Conservation (phyloP, 2,329 filamentous ascomycete genomes). For the Chalaropsis thielavioides region DNA sequence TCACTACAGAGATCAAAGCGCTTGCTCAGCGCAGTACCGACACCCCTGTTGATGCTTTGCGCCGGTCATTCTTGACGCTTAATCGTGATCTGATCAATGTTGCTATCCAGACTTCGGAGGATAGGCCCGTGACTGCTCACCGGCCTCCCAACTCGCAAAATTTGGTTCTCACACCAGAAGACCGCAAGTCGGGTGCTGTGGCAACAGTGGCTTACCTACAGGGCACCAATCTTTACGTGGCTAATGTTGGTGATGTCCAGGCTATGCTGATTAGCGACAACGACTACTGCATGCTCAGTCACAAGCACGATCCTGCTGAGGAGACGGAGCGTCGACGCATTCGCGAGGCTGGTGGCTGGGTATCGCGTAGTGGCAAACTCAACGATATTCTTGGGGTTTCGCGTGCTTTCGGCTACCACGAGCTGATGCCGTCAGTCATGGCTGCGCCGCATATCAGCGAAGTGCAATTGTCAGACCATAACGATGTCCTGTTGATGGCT, state of each 20-base stretch:
- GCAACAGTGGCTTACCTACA: conserved; percentile 85
- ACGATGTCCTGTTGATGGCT: conserved; percentile 85
- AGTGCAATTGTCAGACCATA: conserved; percentile 66
- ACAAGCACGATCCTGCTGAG: conserved; percentile 87
- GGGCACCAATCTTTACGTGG: conserved; percentile 79
- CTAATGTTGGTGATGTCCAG: conserved; percentile 90
- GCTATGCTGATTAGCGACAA: conserved; percentile 90
- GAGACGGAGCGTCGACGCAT: conserved; percentile 73
- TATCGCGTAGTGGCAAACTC: conserved; percentile 83
- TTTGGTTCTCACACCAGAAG: conserved; percentile 72
- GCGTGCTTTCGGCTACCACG: conserved; percentile 85
- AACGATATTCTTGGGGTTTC: conserved; percentile 89
- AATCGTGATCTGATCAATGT: conserved; percentile 90
- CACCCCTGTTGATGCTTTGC: conserved; percentile 65
- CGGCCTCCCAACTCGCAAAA: conserved; percentile 57
- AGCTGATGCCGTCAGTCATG: conserved; percentile 83
- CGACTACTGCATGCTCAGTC: conserved; percentile 66
- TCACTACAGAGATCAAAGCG: conserved; percentile 65
- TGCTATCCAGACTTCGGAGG: conserved; percentile 66
- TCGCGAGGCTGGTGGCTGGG: conserved; percentile 86
- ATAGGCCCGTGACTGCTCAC: conserved; percentile 50
- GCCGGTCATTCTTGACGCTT: conserved; percentile 71
- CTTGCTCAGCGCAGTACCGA: conserved; percentile 55
- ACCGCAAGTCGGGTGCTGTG: conserved; percentile 77
- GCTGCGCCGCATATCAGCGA: conserved; percentile 75